These are phyloP conservation scores for Candida pseudoglaebosa DNA, from an alignment of 805 yeast species.

Conservation along the genomic window DNA sequence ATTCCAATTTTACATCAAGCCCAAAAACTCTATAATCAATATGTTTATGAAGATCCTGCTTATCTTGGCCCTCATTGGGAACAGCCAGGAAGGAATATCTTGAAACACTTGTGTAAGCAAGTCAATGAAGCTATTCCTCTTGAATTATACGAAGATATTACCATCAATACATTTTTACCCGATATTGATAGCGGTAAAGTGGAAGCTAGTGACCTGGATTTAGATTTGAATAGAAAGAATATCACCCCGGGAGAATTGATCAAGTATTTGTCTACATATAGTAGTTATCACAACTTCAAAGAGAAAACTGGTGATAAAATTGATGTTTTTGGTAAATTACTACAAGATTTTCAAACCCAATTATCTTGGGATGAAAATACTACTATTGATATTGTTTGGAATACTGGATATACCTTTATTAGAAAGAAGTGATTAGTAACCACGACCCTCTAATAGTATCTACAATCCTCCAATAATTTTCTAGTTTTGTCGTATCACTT, in stretches of 20 bases:
- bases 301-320: conserved; percentile 31
- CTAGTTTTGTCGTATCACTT: too few species aligned
- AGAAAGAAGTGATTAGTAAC: too few species aligned
- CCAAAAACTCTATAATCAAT: conserved; percentile 27
- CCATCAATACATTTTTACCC: conserved; percentile 23
- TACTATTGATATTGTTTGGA: conserved; percentile 42
- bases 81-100: conserved; percentile 67
- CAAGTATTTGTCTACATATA: conserved; percentile 63
- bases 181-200: conserved; percentile 10
- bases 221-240: conserved; percentile 31
- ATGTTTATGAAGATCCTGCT: conserved; percentile 39
- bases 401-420: conserved; percentile 49
- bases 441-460: too few species aligned
- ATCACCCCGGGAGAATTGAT: conserved; percentile 44
- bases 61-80: conserved; percentile 76
- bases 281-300: conserved; percentile 60
- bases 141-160: conserved; percentile 37
- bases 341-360: conserved; percentile 31
- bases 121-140: conserved; percentile 41
- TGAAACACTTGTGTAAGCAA: conserved; percentile 43
- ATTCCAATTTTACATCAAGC: conserved; percentile 18
- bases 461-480: too few species aligned
- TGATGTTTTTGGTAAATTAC: conserved; percentile 30
- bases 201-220: conserved; percentile 16
- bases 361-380: conserved; percentile 47